Evolutionary conservation across 352 stramenopile genomes (phyloP).

Genomic region (Pythium chondricola): DNA sequence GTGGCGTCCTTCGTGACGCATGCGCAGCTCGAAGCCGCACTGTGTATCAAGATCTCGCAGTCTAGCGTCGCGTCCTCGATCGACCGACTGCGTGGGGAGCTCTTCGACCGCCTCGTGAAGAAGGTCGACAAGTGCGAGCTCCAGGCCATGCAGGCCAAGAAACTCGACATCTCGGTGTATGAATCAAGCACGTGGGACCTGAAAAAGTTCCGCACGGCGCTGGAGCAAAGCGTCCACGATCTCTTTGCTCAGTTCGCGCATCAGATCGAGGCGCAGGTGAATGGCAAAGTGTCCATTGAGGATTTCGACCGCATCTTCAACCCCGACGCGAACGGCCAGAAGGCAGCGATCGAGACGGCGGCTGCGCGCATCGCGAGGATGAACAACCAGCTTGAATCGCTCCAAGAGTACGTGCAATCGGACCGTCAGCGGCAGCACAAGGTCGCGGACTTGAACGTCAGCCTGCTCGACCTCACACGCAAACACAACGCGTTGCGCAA

Average conservation of each 20-base stretch:
- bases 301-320: constrained; percentile 70
- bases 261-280: constrained; percentile 47
- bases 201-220: constrained; percentile 37
- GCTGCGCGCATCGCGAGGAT: constrained; percentile 42
- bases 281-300: constrained; percentile 44
- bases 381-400: constrained; percentile 36
- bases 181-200: constrained; percentile 44
- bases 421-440: constrained; percentile 43
- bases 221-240: constrained; percentile 56
- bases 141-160: constrained; percentile 32
- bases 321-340: constrained; percentile 38
- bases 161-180: constrained; percentile 61
- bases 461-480: constrained; percentile 37
- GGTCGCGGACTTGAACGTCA: constrained; percentile 38
- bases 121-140: constrained; percentile 38
- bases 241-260: constrained; percentile 51
- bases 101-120: constrained; percentile 22
- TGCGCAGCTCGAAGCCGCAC: constrained; percentile 49
- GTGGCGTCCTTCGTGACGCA: constrained; percentile 47
- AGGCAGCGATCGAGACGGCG: constrained; percentile 37
- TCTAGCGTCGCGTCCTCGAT: constrained; percentile 28
- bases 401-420: constrained; percentile 38
- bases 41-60: constrained; percentile 52
- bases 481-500: constrained; percentile 41
- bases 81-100: constrained; percentile 27